Conservation (phyloP, 2,329 filamentous ascomycete species). For the Alternaria rosae region DNA sequence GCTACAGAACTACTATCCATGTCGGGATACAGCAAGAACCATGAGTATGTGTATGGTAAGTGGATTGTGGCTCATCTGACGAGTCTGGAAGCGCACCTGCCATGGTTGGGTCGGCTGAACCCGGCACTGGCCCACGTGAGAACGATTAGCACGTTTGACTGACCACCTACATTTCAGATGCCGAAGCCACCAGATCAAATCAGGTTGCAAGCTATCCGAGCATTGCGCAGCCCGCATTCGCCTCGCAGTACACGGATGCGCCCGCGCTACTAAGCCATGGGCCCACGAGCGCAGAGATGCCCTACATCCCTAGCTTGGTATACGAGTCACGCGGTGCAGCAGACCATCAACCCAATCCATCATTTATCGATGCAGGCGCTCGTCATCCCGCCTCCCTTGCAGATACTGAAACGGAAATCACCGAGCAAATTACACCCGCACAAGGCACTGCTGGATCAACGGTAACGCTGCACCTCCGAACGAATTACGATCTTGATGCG, state of each 20-base stretch:
- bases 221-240: slow-evolving; percentile 59
- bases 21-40: slow-evolving; percentile 81
- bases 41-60: slow-evolving; percentile 83
- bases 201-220: slow-evolving; percentile 60
- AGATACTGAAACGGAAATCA: slow-evolving; percentile 62
- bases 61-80: slow-evolving; percentile 55
- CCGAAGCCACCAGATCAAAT: slow-evolving; percentile 67
- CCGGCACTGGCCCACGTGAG: slow-evolving; percentile 49
- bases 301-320: slow-evolving; percentile 56
- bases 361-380: slow-evolving; percentile 64
- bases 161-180: slow-evolving; percentile 60
- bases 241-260: slow-evolving; percentile 58
- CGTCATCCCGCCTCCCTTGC: slow-evolving; percentile 61
- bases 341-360: slow-evolving; percentile 57
- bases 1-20: slow-evolving; percentile 69
- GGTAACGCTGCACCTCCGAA: slow-evolving; percentile 76
- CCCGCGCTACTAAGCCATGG: slow-evolving; percentile 60
- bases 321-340: slow-evolving; percentile 56
- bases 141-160: slow-evolving; percentile 50
- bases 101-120: slow-evolving; percentile 46
- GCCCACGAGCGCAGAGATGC: slow-evolving; percentile 54
- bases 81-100: slow-evolving; percentile 43
- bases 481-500: slow-evolving; percentile 75
- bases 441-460: slow-evolving; percentile 74
- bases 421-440: slow-evolving; percentile 69